Evolutionary conservation across 108 stramenopile genomes (phyloP).

Genomic region (Fistulifera solaris): DNA sequence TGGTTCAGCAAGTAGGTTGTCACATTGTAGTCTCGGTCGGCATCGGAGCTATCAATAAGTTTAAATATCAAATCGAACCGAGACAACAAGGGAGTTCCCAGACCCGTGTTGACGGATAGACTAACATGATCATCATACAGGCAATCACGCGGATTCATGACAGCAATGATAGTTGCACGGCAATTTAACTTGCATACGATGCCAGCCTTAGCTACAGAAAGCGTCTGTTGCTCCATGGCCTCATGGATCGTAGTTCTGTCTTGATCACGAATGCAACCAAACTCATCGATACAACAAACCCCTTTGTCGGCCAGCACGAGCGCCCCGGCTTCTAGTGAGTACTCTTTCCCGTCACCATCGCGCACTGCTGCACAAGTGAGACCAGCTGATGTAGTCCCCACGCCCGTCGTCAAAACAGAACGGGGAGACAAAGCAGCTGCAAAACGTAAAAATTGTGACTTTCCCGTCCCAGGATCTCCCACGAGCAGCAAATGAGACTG

Average conservation of each 20-base stretch:
- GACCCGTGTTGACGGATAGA: constrained; percentile 85
- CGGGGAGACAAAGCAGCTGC: constrained; percentile 86
- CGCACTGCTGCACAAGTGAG: constrained; percentile 96
- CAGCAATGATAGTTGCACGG: constrained; percentile 87
- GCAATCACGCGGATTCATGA: constrained; percentile 87
- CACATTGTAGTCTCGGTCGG: constrained; percentile 62
- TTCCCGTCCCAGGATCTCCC: constrained; percentile 81
- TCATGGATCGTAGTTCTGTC: constrained; percentile 94
- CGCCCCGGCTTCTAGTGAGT: constrained; percentile 95
- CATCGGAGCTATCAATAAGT: constrained; percentile 77
- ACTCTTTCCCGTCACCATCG: constrained; percentile 84
- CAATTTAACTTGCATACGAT: constrained; percentile 94
- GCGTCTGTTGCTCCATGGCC: constrained; percentile 98
- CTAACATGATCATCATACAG: constrained; percentile 60
- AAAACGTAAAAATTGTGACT: constrained; percentile 92
- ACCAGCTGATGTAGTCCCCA: constrained; percentile 96
- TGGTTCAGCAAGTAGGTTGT: constrained; percentile 82
- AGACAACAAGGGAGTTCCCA: constrained; percentile 92
- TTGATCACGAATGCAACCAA: constrained; percentile 72
- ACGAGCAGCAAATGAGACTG: constrained; percentile 87
- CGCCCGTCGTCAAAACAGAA: constrained; percentile 92
- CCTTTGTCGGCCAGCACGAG: constrained; percentile 94
- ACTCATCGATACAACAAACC: constrained; percentile 96
- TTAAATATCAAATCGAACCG: constrained; percentile 93
- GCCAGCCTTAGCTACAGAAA: constrained; percentile 95